Evolutionary conservation across 805 yeast genomes (phyloP), one percentile per base, ranked within the genome.

Genomic region (Cyberlindnera veronae): DNA sequence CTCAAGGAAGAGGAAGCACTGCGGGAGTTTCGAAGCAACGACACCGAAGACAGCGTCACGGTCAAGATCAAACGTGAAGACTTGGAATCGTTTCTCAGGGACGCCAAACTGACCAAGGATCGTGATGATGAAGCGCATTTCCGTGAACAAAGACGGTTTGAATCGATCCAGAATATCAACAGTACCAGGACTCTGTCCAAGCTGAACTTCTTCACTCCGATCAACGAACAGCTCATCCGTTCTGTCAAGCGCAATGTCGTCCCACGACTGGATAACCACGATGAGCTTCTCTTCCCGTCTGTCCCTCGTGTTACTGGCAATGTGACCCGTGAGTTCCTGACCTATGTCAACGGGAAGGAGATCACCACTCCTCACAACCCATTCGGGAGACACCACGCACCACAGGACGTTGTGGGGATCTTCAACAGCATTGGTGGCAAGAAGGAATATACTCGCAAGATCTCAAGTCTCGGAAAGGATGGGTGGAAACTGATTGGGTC

Each of bases 81-180:
- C 49, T 26, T 78, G 17, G 74, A 76, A 48, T 47, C 44, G 0
- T 74, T 69, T 37, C 60, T 79, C 27, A 55, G 63, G 32, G 57
- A 63, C 6, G 72, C 79, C 4, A 73, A 74, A 42, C 54, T 55
- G 14, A 60, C 62, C 15, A 64, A 63, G 39, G 69, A 68, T 17
- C 34, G 48, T 15, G 64, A 63, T 23, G 70, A 69, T 27, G 75
- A 74, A 42, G 63, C 63, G 28, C 52, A 63, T 29, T 76, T 74
- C 50, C 67, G 78, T 27, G 72, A 71, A 34, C 53, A 63, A 28
- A 66, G 68, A 29, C 79, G 82, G 0, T 76, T 63, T 44, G 81
- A 77, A 38, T 32, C 31, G 24, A 27, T 44, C 1, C 40, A 75
- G 77, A 27, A 44, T 44, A 8, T 33, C 32, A 22, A 45, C 43